phyloP scores from a whole-genome alignment of 2,329 filamentous ascomycete genomes.

The Rhynchosporium agropyri region DNA sequence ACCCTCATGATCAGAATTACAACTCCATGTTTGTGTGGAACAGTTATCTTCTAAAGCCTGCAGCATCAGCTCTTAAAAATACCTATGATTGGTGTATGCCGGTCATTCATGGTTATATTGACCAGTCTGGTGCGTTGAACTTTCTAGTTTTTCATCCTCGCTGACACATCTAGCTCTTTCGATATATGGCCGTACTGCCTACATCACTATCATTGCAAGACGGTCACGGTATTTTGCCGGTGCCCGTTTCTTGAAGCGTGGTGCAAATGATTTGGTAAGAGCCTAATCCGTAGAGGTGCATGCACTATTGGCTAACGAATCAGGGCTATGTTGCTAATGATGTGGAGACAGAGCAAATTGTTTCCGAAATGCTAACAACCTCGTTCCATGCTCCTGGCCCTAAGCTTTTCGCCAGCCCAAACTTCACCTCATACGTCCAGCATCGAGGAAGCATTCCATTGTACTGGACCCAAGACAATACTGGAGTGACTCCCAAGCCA shows the following conservation, averaged over 20 bases:
- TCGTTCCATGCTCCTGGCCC: slow-evolving; percentile 93
- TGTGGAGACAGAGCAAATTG: slow-evolving; percentile 97
- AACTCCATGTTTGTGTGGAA: slow-evolving; percentile 99
- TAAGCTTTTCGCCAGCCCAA: slow-evolving; percentile 81
- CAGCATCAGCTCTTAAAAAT: slow-evolving; percentile 68
- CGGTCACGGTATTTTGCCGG: slow-evolving; percentile 93
- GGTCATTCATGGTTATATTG: slow-evolving; percentile 94
- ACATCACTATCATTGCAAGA: slow-evolving; percentile 91
- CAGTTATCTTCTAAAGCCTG: slow-evolving; percentile 80
- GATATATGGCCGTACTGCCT: slow-evolving; percentile 85
- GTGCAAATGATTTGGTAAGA: slow-evolving; percentile 78
- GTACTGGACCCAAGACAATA: slow-evolving; percentile 96
- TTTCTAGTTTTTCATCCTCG: not conserved
- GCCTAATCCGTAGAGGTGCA: not conserved
- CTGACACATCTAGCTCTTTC: slow-evolving; percentile 59
- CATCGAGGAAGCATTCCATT: slow-evolving; percentile 95
- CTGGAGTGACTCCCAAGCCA: slow-evolving; percentile 92
- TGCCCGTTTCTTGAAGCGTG: slow-evolving; percentile 90
- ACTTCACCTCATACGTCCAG: slow-evolving; percentile 95
- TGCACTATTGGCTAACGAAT: slow-evolving; percentile 20
- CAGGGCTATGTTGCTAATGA: slow-evolving; percentile 94
- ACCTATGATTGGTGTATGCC: slow-evolving; percentile 96
- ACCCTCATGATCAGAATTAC: slow-evolving; percentile 64
- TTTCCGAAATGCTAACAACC: slow-evolving; percentile 90
- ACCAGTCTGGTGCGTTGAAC: slow-evolving; percentile 67